Conservation (phyloP, 2,329 filamentous ascomycete species). For the Hypoxylon sp. region DNA sequence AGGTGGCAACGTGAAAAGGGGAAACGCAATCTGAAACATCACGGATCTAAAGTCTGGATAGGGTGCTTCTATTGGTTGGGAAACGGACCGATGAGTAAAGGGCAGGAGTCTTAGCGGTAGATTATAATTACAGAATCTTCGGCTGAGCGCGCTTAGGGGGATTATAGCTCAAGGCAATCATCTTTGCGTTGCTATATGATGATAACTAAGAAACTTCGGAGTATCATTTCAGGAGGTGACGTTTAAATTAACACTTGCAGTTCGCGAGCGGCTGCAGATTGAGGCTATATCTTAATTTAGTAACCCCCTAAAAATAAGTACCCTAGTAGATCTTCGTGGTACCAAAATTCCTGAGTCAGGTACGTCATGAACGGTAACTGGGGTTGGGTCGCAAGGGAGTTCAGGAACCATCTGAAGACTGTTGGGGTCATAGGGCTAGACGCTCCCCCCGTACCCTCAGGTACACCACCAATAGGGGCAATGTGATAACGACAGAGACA, state of each 20-base stretch:
- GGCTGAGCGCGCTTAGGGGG: conserved; percentile 39
- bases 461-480: conserved; percentile 43
- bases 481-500: conserved; percentile 40
- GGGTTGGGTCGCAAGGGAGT: conserved; percentile 38
- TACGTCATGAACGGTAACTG: conserved; percentile 40
- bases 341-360: conserved; percentile 29
- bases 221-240: conserved; percentile 45
- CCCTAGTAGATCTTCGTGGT: conserved; percentile 42
- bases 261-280: conserved; percentile 53
- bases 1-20: conserved; percentile 18
- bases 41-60: conserved; percentile 4
- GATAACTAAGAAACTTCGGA: conserved; percentile 16
- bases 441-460: conserved; percentile 24
- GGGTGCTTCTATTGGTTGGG: conserved; percentile 26
- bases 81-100: conserved; percentile 17
- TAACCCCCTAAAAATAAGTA: conserved; percentile 56
- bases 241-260: conserved; percentile 54
- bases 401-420: conserved; percentile 30
- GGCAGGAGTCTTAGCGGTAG: conserved; percentile 8
- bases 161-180: conserved; percentile 19
- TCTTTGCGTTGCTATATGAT: conserved; percentile 12
- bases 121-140: conserved; percentile 19
- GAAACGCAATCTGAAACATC: conserved; percentile 27
- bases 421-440: conserved; percentile 35
- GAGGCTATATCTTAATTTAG: conserved; percentile 57